Evolutionary conservation across 345 rosid genomes (phyloP).

Genomic region (Citrus sinensis): DNA sequence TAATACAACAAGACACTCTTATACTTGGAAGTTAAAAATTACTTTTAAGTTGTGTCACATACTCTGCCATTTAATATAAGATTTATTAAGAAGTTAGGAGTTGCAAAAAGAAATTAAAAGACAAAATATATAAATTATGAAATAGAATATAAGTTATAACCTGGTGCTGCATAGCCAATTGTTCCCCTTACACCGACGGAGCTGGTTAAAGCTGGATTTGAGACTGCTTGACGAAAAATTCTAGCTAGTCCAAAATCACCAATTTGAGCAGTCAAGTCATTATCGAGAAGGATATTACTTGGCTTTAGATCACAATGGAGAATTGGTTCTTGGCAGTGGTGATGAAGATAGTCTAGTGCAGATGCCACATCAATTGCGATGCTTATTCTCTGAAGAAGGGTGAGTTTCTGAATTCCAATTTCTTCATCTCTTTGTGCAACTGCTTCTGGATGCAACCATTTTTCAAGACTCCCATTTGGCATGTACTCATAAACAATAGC

Average conservation of each 20-base stretch:
- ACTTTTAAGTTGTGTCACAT: conserved; percentile 1
- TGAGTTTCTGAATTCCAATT: too few species aligned
- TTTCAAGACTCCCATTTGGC: too few species aligned
- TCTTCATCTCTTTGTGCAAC: too few species aligned
- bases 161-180: conserved; percentile 25
- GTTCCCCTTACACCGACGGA: conserved; percentile 18
- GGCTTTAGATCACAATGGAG: conserved; percentile 9
- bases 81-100: too few species aligned
- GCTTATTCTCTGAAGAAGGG: background rate
- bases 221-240: background rate
- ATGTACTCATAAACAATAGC: too few species aligned
- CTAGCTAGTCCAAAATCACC: conserved; percentile 5
- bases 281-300: conserved; percentile 4
- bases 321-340: background rate
- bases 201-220: background rate
- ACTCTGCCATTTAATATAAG: conserved; percentile 12
- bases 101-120: too few species aligned
- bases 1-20: too few species aligned
- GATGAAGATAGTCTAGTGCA: conserved; percentile 1
- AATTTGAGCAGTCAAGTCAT: background rate
- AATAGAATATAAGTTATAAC: background rate
- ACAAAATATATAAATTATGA: too few species aligned
- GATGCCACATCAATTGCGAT: conserved; percentile 2
- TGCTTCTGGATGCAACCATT: too few species aligned
- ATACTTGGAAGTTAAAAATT: too few species aligned